phyloP scores from a whole-genome alignment of 345 rosid species.

The Boechera stricta region DNA sequence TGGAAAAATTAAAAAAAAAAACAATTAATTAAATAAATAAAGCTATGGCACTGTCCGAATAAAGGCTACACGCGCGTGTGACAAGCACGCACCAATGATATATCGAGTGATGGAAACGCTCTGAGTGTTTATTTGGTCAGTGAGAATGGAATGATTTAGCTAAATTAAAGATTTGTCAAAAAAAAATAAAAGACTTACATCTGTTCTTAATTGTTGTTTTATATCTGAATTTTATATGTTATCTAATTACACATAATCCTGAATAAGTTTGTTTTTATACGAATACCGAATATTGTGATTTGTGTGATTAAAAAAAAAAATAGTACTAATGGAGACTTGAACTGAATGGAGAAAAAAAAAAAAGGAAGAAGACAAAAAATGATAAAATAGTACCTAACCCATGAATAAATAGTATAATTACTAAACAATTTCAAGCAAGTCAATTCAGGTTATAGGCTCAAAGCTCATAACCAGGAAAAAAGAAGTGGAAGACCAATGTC shows the following conservation, averaged over 20 bases:
- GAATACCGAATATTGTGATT: background rate
- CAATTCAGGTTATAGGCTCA: conserved; percentile 44
- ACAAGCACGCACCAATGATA: background rate
- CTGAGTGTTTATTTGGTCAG: conserved; percentile 21
- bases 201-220: background rate
- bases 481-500: conserved; percentile 37
- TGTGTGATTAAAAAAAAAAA: background rate
- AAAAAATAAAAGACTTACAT: background rate
- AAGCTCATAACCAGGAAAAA: conserved; percentile 45
- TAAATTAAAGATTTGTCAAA: conserved; percentile 2
- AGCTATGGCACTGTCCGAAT: conserved; percentile 31
- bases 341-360: background rate
- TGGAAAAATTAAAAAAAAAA: conserved; percentile 18
- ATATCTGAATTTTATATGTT: background rate
- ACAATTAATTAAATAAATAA: background rate
- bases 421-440: background rate
- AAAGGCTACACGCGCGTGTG: conserved; percentile 20
- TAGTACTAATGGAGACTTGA: background rate
- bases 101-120: background rate
- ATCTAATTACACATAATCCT: background rate
- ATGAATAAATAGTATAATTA: conserved; percentile 10
- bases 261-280: too few species aligned
- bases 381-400: conserved; percentile 28
- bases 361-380: background rate
- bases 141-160: conserved; percentile 29